These are phyloP conservation scores for Wickerhamomyces alni DNA, from an alignment of 805 yeast species.

Conservation along the genomic window DNA sequence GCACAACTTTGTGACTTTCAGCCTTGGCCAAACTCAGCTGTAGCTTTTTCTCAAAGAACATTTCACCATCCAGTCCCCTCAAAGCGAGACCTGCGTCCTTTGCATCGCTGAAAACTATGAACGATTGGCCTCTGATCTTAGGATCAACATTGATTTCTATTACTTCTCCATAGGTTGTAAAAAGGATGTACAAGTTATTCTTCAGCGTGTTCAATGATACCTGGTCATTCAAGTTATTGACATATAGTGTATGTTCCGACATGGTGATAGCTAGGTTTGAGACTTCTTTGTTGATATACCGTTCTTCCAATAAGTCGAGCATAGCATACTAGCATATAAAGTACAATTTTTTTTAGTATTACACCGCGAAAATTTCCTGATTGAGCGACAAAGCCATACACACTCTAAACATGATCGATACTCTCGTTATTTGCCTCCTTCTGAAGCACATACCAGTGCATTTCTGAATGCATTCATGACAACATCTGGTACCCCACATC, in stretches of 20 bases:
- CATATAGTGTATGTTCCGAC: conserved; percentile 43
- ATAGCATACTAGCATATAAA: too few relatives aligned
- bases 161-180: conserved; percentile 62
- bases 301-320: too few relatives aligned
- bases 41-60: conserved; percentile 48
- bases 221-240: conserved; percentile 55
- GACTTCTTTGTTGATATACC: too few relatives aligned
- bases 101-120: conserved; percentile 43
- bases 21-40: conserved; percentile 36
- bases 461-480: conserved; percentile 56
- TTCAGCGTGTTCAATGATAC: conserved; percentile 38
- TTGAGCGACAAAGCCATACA: neutral
- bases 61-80: conserved; percentile 38
- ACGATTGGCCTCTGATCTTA: conserved; percentile 61
- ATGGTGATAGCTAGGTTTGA: neutral
- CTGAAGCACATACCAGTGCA: conserved; percentile 32
- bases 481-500: conserved; percentile 89
- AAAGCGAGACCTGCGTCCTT: conserved; percentile 48
- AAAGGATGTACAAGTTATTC: conserved; percentile 50
- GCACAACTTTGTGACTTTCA: conserved; percentile 20
- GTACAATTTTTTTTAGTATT: neutral
- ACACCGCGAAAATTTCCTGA: too few relatives aligned
- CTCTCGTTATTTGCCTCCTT: neutral
- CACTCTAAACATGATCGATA: too few relatives aligned
- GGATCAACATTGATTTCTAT: conserved; percentile 42